Base-by-base conservation (phyloP, 805 yeast genomes). In the Tetrapisispora pingtungensis region DNA sequence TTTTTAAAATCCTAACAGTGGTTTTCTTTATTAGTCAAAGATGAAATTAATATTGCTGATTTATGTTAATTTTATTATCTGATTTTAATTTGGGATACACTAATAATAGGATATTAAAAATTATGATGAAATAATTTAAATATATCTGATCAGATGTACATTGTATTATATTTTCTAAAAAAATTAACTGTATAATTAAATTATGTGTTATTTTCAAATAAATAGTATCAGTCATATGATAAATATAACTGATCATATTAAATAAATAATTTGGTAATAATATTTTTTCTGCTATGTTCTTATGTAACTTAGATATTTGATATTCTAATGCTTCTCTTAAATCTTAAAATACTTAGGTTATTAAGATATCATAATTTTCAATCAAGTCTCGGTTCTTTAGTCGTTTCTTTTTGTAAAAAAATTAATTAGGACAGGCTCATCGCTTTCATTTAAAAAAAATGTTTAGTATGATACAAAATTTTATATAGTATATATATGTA, bases 151-250 rank as follows among this genome's bases (percentile, higher is more conserved):
- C 13, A 26, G 31, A 27, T 37, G 33, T 37, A 37, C 40, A 28
- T 27, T 37, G 40, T 37, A 37, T 37, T 37, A 37, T 37, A 37
- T 37, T 18, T 37, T 37, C 33, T 27, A 37, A 26, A 27, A 12
- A 17, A 22, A 22, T 22, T 27, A 26, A 26, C 17, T 37, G 10
- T 37, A 28, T 37, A 18, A 28, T 37, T 27, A 14, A 20, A 37
- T 5, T 37, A 4, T 37, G 15, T 37, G 14, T 37, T 26, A 22
- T 22, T 37, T 12, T 27, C 14, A 22, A 35, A 14, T n/a, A 22
- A 36, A 19, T 36, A 24, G 18, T 15, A 3, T 24, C 7, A 22
- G 27, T 36, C 26, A 22, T n/a, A n/a, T n/a, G n/a, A n/a, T n/a
- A n/a, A n/a, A n/a, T n/a, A n/a, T n/a, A n/a, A n/a, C n/a, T n/a